phyloP scores from a whole-genome alignment of 75 land plant genomes.

The Picea glauca region DNA sequence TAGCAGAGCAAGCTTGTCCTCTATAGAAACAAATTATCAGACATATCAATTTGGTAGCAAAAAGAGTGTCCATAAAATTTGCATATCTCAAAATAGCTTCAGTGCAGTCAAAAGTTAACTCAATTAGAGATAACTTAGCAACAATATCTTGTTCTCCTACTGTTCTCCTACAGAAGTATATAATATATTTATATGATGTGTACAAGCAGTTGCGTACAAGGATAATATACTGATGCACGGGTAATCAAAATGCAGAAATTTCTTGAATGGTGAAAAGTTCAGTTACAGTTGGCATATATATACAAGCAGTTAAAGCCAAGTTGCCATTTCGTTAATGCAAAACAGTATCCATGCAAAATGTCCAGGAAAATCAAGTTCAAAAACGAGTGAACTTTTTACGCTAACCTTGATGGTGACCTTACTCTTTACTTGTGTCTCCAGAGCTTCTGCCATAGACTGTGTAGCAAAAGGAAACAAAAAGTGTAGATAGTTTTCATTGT shows the following conservation, averaged over 20 bases:
- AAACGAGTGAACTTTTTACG: neutral
- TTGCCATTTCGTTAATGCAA: neutral
- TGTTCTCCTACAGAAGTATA: neutral
- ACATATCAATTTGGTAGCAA: no score
- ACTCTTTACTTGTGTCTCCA: constrained; percentile 83
- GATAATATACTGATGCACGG: no score
- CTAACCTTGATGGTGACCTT: constrained; percentile 82
- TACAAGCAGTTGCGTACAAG: neutral
- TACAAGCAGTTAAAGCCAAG: neutral
- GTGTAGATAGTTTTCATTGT: neutral
- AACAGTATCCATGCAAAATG: no score
- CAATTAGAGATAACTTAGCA: neutral
- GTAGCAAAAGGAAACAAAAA: neutral
- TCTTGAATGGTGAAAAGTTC: neutral
- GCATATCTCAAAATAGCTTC: no score
- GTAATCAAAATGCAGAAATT: no score
- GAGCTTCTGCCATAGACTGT: constrained; percentile 90
- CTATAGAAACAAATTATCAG: no score
- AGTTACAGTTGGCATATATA: neutral
- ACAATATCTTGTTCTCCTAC: neutral
- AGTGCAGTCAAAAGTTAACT: no score
- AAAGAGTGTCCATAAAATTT: no score
- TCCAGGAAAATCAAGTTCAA: no score
- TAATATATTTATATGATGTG: neutral
- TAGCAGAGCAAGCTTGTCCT: no score